Evolutionary conservation across 495 filamentous ascomycete genomes (phyloP), one percentile per base, ranked within the genome.

Genomic region (Diplogelasinospora grovesii): DNA sequence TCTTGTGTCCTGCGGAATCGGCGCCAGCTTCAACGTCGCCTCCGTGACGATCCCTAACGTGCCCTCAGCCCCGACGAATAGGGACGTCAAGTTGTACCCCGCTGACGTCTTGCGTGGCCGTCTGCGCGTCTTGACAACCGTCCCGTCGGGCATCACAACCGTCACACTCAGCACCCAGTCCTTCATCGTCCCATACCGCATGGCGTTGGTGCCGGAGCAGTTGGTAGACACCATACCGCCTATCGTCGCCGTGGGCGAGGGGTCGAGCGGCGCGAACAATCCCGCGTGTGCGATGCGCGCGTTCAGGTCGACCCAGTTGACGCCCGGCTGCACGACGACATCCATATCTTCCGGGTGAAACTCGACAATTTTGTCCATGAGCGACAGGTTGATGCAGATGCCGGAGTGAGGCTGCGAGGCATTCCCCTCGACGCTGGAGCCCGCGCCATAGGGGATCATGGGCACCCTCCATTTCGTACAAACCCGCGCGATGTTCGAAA

Each of bases 31-130:
- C 33, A 86, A 65, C 3, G 82, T 87, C 8, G 81, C 80, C 54
- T 96, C 89, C 0, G 89, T 95, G 10, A 95, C 77, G 6, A 96
- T 78, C 7, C 89, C 89, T 6, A 95, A 71, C 0, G 89, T 97
- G 5, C 90, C 89, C 59, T 96, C 89, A n/a, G 83, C 86, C 1
- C 89, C 90, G 34, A 94, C 79, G 57, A 95, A 90, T 43, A 90
- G 68, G 20, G 81, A 75, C 0, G 83, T 94, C 14, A 95, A 63
- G 55, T 95, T 86, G 50, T 88, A 88, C 11, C 85, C 85, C 3
- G 85, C 84, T 11, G 75, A 79, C 15, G 79, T 80, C 51, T 89
- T 89, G 43, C 80, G 65, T 10, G 85, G 85, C 9, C 85, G 64
- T 14, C 76, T 73, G 34, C 77, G 66, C 4, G 85, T 89, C 60